These are phyloP conservation scores for Amanita fuliginea DNA, from an alignment of 768 basidiomycete genomes.

Conservation along the genomic window DNA sequence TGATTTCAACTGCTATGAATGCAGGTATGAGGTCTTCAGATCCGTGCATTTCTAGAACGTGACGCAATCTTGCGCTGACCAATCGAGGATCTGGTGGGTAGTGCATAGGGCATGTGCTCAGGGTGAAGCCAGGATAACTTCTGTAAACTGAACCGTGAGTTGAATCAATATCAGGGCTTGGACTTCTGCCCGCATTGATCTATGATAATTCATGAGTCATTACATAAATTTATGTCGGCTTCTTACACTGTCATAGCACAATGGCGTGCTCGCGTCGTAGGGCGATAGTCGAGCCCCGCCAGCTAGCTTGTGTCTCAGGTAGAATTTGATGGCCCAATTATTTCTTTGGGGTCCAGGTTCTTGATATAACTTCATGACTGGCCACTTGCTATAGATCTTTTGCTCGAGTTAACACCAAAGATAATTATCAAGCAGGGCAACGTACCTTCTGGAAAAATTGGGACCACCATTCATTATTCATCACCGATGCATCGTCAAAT, in stretches of 20 bases:
- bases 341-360: constrained; percentile 10
- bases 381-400: constrained; percentile 1
- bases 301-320: constrained; percentile 10
- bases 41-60: constrained; percentile 10
- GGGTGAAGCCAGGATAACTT: background rate
- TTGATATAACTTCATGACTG: background rate
- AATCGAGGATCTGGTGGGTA: constrained; percentile 6
- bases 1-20: constrained; percentile 14
- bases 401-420: background rate
- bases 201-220: background rate
- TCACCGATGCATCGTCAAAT: background rate
- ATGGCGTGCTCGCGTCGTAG: background rate
- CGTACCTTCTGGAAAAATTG: background rate
- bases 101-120: constrained; percentile 13
- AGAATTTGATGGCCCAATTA: constrained; percentile 16
- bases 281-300: background rate
- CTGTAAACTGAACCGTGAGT: background rate
- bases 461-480: background rate
- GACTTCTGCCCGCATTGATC: background rate
- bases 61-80: constrained; percentile 9
- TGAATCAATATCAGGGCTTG: background rate
- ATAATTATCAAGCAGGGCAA: too few species aligned
- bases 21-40: constrained; percentile 17
- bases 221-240: background rate
- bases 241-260: background rate